A percentile compares a stretch with the other conserved stretches of the same genome.
phyloP scores from a whole-genome alignment of 768 basidiomycete species.

The Candolleomyces efflorescens region DNA sequence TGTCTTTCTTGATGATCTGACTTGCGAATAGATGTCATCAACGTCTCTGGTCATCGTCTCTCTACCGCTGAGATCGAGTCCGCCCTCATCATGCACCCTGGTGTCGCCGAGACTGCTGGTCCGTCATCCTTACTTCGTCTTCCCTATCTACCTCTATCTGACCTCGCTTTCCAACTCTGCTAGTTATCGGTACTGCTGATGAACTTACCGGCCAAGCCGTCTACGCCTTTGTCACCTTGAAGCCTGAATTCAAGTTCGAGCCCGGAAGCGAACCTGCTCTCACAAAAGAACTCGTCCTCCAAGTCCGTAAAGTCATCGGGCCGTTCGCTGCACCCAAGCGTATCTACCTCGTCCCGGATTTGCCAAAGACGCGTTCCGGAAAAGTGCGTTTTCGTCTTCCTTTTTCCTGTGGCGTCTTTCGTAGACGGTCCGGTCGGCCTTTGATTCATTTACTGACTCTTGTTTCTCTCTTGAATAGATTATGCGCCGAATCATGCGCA shows the following conservation, averaged over 20 bases:
- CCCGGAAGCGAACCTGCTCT: conserved; percentile 63
- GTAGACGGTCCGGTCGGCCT: neutral
- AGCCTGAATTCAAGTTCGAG: conserved; percentile 87
- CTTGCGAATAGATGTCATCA: conserved; percentile 75
- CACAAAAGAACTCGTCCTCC: conserved; percentile 84
- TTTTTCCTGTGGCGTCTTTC: neutral
- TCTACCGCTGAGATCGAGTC: conserved; percentile 99
- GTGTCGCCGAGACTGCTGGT: conserved; percentile 93
- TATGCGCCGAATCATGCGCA: conserved; percentile 94
- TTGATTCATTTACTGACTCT: neutral
- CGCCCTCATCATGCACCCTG: conserved; percentile 89
- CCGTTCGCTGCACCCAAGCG: conserved; percentile 98
- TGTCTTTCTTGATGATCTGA: neutral
- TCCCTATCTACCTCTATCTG: neutral
- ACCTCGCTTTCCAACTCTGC: neutral
- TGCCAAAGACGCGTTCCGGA: conserved; percentile 93
- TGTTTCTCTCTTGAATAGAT: conserved; percentile 37
- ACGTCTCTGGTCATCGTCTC: conserved; percentile 94
- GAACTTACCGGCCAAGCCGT: conserved; percentile 93
- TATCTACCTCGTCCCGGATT: conserved; percentile 74
- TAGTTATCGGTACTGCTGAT: conserved; percentile 79
- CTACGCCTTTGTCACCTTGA: conserved; percentile 90
- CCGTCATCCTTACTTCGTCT: conserved; percentile 8
- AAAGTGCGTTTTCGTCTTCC: conserved; percentile 51
- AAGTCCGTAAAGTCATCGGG: conserved; percentile 96